Evolutionary conservation across 2,329 filamentous ascomycete species (phyloP).

Genomic region (Fusarium sp.): DNA sequence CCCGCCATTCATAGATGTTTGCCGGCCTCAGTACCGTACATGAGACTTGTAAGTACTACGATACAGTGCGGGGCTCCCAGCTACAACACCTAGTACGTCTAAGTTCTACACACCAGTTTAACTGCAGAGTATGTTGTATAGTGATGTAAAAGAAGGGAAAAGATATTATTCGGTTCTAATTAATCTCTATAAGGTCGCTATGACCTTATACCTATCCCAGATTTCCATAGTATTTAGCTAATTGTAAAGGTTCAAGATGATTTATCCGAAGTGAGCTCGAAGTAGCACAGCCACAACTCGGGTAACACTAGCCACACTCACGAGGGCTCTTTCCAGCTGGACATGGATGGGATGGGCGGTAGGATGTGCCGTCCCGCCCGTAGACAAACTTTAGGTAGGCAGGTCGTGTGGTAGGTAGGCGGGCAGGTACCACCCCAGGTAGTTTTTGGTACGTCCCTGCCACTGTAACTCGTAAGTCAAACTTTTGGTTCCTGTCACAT

Average conservation of each 20-base stretch:
- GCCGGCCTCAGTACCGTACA: background rate
- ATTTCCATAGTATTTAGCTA: background rate
- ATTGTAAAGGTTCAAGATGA: background rate
- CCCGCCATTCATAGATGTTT: slow-evolving; percentile 17
- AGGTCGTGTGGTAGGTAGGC: slow-evolving; percentile 13
- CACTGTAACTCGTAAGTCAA: slow-evolving; percentile 41
- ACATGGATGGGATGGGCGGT: slow-evolving; percentile 23
- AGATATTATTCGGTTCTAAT: too few species aligned
- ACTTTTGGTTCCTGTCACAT: slow-evolving; percentile 39
- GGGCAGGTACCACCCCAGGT: slow-evolving; percentile 32
- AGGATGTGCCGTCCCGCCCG: slow-evolving; percentile 29
- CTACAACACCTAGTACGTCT: background rate
- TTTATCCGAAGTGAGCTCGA: slow-evolving; percentile 4
- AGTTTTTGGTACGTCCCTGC: slow-evolving; percentile 21
- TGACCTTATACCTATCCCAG: background rate
- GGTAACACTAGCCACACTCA: slow-evolving; percentile 26
- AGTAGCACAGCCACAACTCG: slow-evolving; percentile 23
- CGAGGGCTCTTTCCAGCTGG: slow-evolving; percentile 22
- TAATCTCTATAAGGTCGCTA: too few species aligned
- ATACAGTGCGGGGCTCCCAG: background rate
- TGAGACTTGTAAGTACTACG: slow-evolving; percentile 9
- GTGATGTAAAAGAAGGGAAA: background rate
- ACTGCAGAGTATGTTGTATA: background rate
- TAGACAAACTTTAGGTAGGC: slow-evolving; percentile 14
- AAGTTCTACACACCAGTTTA: background rate